Base-by-base conservation (phyloP, 768 basidiomycete genomes). In the Termitomyces heimii region DNA sequence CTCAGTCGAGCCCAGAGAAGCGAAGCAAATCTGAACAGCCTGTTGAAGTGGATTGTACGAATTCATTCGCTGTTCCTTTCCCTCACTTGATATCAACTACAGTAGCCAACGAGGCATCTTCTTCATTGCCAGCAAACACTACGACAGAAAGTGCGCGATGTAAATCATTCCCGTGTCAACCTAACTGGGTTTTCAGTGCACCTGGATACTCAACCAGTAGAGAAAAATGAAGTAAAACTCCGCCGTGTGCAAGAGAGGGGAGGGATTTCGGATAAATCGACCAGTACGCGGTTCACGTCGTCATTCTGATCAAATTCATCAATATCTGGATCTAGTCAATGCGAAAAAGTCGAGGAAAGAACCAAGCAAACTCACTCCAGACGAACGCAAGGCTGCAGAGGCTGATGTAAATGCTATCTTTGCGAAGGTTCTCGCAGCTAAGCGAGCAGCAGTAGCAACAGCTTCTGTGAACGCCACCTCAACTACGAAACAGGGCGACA, bases 321-420 rank as follows among this genome's bases (percentile, higher is more conserved):
- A 24, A 35, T 18, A 1, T 37, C 24, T 53, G 28, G 43, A 39
- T 24, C 26, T 29, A 61, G 57, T 14, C 24, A 42, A 22, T 22
- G 26, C 29, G 24, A 58, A 56, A 48, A 61, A 60, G 3, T 24
- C 37, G 39, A 35, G 47, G 35, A 37, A 35, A 35, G 53, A 59
- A 61, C 0, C 24, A 29, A 61, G 26, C 37, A 43, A 35, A 20
- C 56, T 56, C 10, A 59, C 57, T 0, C 14, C 56, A 5, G 59
- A 62, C 13, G 58, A 57, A 31, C 60, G 53, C 16, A 57, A 57
- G 43, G 54, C 57, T 51, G 45, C 50, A 6, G 49, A 57, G n/a
- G 65, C 61, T 20, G 61, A 64, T 42, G 47, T 62, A 20, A 56
- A 60, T 20, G 59, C 59, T 43, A 47, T 56, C 2, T 48, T 60